Evolutionary conservation across 768 basidiomycete genomes (phyloP).

Genomic region (Kockovaella imperatae): DNA sequence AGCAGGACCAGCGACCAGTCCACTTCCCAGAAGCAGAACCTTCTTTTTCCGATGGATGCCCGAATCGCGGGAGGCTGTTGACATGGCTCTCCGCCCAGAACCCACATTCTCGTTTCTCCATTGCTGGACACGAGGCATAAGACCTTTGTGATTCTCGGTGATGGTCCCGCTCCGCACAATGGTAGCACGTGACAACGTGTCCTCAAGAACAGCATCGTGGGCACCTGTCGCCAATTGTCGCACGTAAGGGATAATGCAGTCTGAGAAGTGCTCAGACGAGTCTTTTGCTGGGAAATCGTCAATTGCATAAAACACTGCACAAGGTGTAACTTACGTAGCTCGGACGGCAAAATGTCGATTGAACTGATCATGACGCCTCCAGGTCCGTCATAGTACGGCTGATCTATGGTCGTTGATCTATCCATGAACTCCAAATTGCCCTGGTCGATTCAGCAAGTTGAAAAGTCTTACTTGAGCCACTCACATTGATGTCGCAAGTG

Average conservation of each 20-base stretch:
- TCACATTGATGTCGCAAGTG: conserved; percentile 74
- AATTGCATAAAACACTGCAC: not conserved
- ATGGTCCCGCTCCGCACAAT: conserved; percentile 60
- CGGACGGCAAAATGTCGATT: conserved; percentile 82
- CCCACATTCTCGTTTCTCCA: conserved; percentile 4
- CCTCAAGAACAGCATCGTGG: conserved; percentile 34
- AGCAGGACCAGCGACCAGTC: conserved; percentile 91
- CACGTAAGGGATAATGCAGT: conserved; percentile 61
- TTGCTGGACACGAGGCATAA: conserved; percentile 50
- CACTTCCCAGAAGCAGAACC: conserved; percentile 76
- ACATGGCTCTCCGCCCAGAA: too few species aligned
- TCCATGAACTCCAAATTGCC: conserved; percentile 80
- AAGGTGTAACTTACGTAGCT: conserved; percentile 50
- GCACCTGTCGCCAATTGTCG: conserved; percentile 50
- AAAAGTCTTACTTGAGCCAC: too few species aligned
- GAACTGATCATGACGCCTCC: conserved; percentile 66
- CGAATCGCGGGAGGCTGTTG: too few species aligned
- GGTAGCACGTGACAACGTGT: conserved; percentile 62
- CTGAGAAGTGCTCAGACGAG: conserved; percentile 69
- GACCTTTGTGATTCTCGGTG: conserved; percentile 53
- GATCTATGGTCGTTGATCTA: conserved; percentile 62
- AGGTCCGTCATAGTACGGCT: conserved; percentile 56
- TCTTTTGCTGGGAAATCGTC: conserved; percentile 52
- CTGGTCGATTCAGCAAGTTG: conserved; percentile 44
- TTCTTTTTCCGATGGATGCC: conserved; percentile 51